phyloP scores from a whole-genome alignment of 805 yeast species.

The Kodamaea laetipori region DNA sequence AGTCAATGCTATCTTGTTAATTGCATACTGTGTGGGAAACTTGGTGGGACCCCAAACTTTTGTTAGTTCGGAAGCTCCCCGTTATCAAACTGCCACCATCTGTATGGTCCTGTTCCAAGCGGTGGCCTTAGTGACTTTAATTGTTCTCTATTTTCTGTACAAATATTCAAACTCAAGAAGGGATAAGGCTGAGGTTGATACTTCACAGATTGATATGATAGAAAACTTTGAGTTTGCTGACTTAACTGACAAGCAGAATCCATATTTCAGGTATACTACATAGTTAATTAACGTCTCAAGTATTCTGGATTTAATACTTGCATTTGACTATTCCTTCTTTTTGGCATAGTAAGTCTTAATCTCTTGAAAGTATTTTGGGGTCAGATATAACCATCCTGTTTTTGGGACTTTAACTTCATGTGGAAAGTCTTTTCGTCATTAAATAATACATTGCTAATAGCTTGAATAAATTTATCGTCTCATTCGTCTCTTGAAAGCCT shows the following conservation, averaged over 20 bases:
- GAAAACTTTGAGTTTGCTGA: conserved; percentile 53
- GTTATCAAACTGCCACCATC: conserved; percentile 42
- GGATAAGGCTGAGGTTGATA: conserved; percentile 26
- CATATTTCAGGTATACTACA: conserved; percentile 47
- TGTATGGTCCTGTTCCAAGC: conserved; percentile 40
- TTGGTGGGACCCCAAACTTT: conserved; percentile 58
- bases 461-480: too few relatives aligned
- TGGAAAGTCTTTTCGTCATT: too few relatives aligned
- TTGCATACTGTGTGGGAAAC: conserved; percentile 58
- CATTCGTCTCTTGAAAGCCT: conserved; percentile 42
- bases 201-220: conserved; percentile 26
- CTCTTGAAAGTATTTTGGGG: too few relatives aligned
- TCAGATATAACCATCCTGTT: too few relatives aligned
- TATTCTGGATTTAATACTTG: too few relatives aligned
- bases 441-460: too few relatives aligned
- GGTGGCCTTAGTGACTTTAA: conserved; percentile 27
- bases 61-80: conserved; percentile 44
- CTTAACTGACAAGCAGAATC: conserved; percentile 56
- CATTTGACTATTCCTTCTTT: too few relatives aligned
- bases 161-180: conserved; percentile 40
- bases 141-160: conserved; percentile 29
- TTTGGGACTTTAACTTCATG: too few relatives aligned
- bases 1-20: conserved; percentile 45
- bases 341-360: too few relatives aligned
- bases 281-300: neutral